These are phyloP conservation scores for Globisporangium iwayamae DNA, from an alignment of 352 stramenopile genomes.

Conservation along the genomic window DNA sequence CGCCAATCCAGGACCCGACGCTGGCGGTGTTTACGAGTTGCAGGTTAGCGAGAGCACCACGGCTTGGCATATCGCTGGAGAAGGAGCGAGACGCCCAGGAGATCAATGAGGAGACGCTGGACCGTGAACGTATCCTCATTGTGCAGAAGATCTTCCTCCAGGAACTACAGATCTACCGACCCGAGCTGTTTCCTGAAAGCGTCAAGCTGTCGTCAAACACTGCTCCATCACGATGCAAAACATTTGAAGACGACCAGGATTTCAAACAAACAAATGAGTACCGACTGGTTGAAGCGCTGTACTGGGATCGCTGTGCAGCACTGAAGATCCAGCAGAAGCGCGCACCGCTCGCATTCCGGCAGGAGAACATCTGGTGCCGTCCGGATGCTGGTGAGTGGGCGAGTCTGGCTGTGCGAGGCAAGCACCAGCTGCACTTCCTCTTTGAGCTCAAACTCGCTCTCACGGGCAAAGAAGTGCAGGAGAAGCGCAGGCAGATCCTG, in stretches of 20 bases:
- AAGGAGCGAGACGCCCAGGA: slow-evolving; percentile 19
- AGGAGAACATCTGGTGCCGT: slow-evolving; percentile 64
- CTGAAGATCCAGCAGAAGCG: slow-evolving; percentile 56
- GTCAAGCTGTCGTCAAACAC: slow-evolving; percentile 6
- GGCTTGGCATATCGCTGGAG: slow-evolving; percentile 13
- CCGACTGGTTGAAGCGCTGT: slow-evolving; percentile 62
- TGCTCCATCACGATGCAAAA: neutral
- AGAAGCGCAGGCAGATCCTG: slow-evolving; percentile 43
- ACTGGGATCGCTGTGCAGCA: slow-evolving; percentile 79
- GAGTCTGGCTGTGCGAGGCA: slow-evolving; percentile 51
- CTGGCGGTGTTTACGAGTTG: slow-evolving; percentile 48
- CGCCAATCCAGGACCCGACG: slow-evolving; percentile 52
- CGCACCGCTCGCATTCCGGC: slow-evolving; percentile 36
- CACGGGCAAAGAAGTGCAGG: slow-evolving; percentile 49
- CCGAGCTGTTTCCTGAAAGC: slow-evolving; percentile 26
- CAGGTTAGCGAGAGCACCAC: slow-evolving; percentile 20
- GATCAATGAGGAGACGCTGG: slow-evolving; percentile 30
- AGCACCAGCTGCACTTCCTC: slow-evolving; percentile 59
- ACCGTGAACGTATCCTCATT: slow-evolving; percentile 42
- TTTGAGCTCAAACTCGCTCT: slow-evolving; percentile 61
- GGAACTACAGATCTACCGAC: slow-evolving; percentile 59
- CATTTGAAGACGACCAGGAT: neutral
- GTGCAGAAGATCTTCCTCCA: slow-evolving; percentile 58
- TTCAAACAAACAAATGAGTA: slow-evolving; percentile 7
- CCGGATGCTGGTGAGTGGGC: slow-evolving; percentile 72